Conservation (phyloP, 805 yeast genomes). For the Ogataea philodendri region DNA sequence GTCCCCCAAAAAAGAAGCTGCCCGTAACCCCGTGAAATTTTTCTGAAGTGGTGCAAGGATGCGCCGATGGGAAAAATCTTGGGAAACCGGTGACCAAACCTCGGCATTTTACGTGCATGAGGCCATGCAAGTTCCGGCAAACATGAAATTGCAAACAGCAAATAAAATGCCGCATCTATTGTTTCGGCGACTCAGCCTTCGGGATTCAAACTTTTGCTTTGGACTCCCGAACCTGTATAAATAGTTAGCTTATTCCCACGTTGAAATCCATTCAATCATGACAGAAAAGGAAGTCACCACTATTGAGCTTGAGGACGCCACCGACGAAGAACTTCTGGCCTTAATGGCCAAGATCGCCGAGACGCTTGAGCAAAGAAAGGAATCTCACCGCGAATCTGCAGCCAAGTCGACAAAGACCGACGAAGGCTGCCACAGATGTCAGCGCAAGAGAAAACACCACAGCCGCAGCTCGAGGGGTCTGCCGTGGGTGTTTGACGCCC, state of each 20-base stretch:
- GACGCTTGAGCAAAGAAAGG: conserved; percentile 2
- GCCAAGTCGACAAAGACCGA: background rate
- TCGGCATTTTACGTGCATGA: too few species aligned
- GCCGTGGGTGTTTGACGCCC: too few species aligned
- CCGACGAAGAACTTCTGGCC: conserved; percentile 5
- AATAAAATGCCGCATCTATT: background rate
- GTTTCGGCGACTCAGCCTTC: conserved; percentile 2
- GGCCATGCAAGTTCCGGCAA: conserved; percentile 1
- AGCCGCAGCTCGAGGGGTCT: too few species aligned
- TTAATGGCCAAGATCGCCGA: conserved; percentile 1
- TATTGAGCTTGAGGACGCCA: conserved; percentile 1
- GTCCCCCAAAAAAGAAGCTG: too few species aligned
- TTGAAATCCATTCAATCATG: conserved; percentile 2
- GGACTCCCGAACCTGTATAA: too few species aligned
- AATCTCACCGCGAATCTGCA: background rate
- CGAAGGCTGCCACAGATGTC: background rate
- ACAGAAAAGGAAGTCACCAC: conserved; percentile 5
- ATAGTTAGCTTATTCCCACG: too few species aligned
- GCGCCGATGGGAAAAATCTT: too few species aligned
- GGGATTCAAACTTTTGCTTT: too few species aligned
- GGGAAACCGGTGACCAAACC: too few species aligned
- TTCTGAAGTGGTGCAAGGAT: too few species aligned
- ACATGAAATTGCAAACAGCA: too few species aligned
- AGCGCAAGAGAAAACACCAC: background rate
- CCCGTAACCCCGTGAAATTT: conserved; percentile 7